Conservation (phyloP, 352 stramenopile genomes). For the Phytophthora cryptogea region DNA sequence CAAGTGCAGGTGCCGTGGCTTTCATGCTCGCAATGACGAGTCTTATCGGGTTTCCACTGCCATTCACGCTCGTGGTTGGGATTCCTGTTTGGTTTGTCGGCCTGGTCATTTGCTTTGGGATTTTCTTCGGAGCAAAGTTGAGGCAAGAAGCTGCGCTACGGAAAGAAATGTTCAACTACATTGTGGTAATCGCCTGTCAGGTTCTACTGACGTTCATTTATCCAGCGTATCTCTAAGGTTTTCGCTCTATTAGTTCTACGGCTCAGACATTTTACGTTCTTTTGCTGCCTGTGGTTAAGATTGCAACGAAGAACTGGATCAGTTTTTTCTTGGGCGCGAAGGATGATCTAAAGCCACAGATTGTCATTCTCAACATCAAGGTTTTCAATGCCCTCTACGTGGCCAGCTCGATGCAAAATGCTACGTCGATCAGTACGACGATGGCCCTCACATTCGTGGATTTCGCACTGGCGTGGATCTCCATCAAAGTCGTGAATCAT, state of each 20-base stretch:
- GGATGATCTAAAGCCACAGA: slow-evolving; percentile 43
- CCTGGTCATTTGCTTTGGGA: slow-evolving; percentile 27
- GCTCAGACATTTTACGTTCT: slow-evolving; percentile 32
- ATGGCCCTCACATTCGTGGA: slow-evolving; percentile 38
- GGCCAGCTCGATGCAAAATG: slow-evolving; percentile 47
- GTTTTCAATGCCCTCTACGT: slow-evolving; percentile 61
- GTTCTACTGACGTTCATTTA: slow-evolving; percentile 52
- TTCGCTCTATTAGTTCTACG: slow-evolving; percentile 29
- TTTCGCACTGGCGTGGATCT: slow-evolving; percentile 37
- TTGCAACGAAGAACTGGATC: slow-evolving; percentile 45
- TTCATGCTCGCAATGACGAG: slow-evolving; percentile 34
- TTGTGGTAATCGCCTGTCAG: slow-evolving; percentile 40
- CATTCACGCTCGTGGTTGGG: slow-evolving; percentile 46
- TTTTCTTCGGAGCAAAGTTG: slow-evolving; percentile 33
- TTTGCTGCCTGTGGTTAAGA: slow-evolving; percentile 44
- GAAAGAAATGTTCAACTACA: slow-evolving; percentile 27
- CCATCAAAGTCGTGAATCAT: slow-evolving; percentile 36
- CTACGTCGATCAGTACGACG: slow-evolving; percentile 36
- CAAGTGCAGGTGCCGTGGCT: slow-evolving; percentile 29
- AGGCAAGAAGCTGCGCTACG: slow-evolving; percentile 15
- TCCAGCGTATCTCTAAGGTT: slow-evolving; percentile 51
- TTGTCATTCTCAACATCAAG: slow-evolving; percentile 60
- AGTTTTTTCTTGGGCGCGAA: slow-evolving; percentile 29
- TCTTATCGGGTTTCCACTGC: slow-evolving; percentile 43
- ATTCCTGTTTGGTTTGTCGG: slow-evolving; percentile 30